Base-by-base conservation (phyloP, 2,329 filamentous ascomycete genomes). In the Phoma sp. region DNA sequence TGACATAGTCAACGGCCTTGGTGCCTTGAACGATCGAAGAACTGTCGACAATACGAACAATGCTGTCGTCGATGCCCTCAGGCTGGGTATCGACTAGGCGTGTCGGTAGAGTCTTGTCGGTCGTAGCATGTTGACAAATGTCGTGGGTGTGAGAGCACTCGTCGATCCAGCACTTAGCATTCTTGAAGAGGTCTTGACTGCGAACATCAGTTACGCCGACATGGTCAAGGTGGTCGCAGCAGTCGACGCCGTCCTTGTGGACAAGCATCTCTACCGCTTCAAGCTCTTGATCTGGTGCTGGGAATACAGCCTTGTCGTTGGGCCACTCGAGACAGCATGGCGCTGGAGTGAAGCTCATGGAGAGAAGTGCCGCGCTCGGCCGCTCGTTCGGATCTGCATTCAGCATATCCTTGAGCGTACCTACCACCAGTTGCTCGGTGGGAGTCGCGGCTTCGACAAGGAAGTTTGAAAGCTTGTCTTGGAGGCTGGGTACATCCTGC, bases 261-360 rank as follows among this genome's bases (percentile, higher is more conserved):
- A 58, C 50, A 20, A 72, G 60, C 47, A 56, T 61, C 36, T 73
- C 65, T 42, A 67, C 65, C 14, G 51, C 62, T 34, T 57, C 37
- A 4, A 68, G 55, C 55, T 74, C 72, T 51, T 73, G 69, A 20
- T 54, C 42, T 4, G 71, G 71, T n/a, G 68, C 65, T 26, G 72
- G 72, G 57, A 67, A 74, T 6, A 59, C 53, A 7, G 54, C 65
- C 26, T 71, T 66, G 28, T 71, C 65, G 47, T 74, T 74, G 3
- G 72, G 62, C 72, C 72, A 75, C 53, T 60, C 65, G 30, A 74
- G 65, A 58, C 72, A 75, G 57, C 72, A 75, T 34, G 69, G 65
- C n/a, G 68, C 71, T 25, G 72, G 72, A 12, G 67, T 69, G 46
- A 74, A 75, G 32, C 64, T 59, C 57, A 69, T 57, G 6, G 71